Evolutionary conservation across 768 basidiomycete species (phyloP).

Genomic region (Lentinus tigrinus): DNA sequence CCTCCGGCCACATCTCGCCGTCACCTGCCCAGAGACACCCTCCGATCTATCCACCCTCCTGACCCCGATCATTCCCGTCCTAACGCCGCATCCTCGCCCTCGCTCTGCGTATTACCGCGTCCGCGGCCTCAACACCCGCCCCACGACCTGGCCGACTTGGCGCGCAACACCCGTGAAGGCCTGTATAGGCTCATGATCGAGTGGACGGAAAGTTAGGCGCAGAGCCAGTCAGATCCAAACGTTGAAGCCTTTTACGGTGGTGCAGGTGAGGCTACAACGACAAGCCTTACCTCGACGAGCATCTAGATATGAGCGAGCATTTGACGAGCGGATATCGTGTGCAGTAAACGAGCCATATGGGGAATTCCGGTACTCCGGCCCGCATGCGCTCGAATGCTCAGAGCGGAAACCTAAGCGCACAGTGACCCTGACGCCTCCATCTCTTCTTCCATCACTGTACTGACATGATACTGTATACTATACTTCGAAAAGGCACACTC

Average conservation of each 20-base stretch:
- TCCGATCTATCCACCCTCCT: slow-evolving; percentile 29
- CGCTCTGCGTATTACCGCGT: slow-evolving; percentile 65
- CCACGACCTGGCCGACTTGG: slow-evolving; percentile 89
- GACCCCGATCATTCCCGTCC: slow-evolving; percentile 83
- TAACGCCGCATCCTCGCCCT: slow-evolving; percentile 73
- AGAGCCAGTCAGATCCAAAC: not conserved
- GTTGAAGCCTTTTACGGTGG: not conserved
- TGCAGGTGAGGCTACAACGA: slow-evolving; percentile 20
- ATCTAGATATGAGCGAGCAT: too few relatives aligned
- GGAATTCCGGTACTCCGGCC: too few relatives aligned
- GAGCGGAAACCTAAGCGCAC: too few relatives aligned
- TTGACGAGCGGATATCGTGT: too few relatives aligned
- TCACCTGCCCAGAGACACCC: slow-evolving; percentile 23
- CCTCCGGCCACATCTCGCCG: slow-evolving; percentile 32
- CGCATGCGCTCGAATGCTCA: too few relatives aligned
- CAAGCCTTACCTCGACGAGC: too few relatives aligned
- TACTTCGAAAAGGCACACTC: too few relatives aligned
- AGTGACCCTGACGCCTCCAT: too few relatives aligned
- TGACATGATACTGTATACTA: too few relatives aligned
- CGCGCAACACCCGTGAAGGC: slow-evolving; percentile 65
- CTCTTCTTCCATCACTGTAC: too few relatives aligned
- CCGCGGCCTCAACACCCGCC: slow-evolving; percentile 61
- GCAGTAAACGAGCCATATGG: too few relatives aligned
- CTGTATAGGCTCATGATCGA: slow-evolving; percentile 49
- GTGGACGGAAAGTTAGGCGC: slow-evolving; percentile 23